Evolutionary conservation across 495 filamentous ascomycete genomes (phyloP), one percentile per base, ranked within the genome.

Genomic region (Tuber aestivum): DNA sequence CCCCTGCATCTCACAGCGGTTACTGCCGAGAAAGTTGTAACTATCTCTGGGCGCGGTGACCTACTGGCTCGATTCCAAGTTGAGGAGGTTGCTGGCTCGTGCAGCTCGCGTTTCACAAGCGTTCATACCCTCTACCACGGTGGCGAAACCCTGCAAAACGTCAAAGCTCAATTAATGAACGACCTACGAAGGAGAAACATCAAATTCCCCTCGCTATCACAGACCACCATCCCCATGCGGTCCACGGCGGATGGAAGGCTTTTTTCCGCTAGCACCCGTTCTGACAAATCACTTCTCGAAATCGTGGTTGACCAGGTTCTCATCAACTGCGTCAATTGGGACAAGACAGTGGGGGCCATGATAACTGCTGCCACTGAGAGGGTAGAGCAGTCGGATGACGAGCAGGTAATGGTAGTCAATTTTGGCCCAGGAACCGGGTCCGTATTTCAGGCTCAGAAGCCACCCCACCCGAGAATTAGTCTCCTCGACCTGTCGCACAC

Each of bases 301-400:
- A 77, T 85, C 9, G 85, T 90, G 12, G 85, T 91, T 8, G 82
- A 86, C 71, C 89, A 92, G 76, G 87, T 92, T 41, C 82, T 93
- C 40, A 87, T 88, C 8, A 85, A 88, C 72, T 86, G 86, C 37
- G 84, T 92, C 70, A 84, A 85, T 75, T 90, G 91, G 83, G 85
- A 87, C 74, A 88, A 88, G 74, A 85, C 90, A 3, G 83, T 91
- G 9, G 85, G 87, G n/a, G 20, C 38, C 9, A 79, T 79, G 77
- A 65, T 79, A 45, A 50, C 78, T 16, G 56, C 72, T 50, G 78
- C 78, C n/a, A 61, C 75, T 35, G 40, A 23, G 2, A 61, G 68
- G 21, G 72, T 70, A 7, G 70, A 71, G 21, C 56, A 18, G 56
- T 35, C 56, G 56, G 56, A 35, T 65, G 32, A 72, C 37, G 74